phyloP scores from a whole-genome alignment of 306 rosid species.

The Rosa rugosa region DNA sequence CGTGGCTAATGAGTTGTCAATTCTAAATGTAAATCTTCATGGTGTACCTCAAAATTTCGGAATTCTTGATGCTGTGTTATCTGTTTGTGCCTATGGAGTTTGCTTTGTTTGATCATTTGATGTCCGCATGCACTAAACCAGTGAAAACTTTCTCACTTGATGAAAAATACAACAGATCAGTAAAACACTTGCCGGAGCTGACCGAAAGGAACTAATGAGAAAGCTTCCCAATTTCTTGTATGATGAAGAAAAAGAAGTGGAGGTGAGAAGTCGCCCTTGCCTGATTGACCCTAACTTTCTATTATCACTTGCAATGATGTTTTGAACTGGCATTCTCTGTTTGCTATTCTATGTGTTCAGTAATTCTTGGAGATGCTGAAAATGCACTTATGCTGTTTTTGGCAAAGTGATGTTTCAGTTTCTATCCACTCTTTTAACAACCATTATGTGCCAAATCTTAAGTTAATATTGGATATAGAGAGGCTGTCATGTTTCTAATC shows the following conservation, averaged over 20 bases:
- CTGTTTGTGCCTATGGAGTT: not conserved
- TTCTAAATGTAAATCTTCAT: not conserved
- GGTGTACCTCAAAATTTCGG: not conserved
- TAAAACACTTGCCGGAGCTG: slow-evolving; percentile 79
- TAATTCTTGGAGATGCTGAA: not conserved
- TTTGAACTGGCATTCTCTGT: not conserved
- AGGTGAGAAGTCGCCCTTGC: slow-evolving; percentile 54
- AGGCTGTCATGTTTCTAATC: not conserved
- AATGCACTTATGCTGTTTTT: slow-evolving; percentile 8
- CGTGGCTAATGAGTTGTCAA: not conserved
- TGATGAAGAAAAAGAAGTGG: slow-evolving; percentile 93
- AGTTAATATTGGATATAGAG: not conserved
- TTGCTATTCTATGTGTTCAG: not conserved
- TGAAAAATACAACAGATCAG: slow-evolving; percentile 63
- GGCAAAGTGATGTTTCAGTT: slow-evolving; percentile 9
- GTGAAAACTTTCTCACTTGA: not conserved
- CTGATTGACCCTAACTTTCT: slow-evolving; percentile 11
- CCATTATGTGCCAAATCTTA: not conserved
- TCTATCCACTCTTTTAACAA: not conserved
- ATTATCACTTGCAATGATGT: slow-evolving; percentile 18
- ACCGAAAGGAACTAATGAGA: slow-evolving; percentile 86
- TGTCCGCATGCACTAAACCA: slow-evolving; percentile 11
- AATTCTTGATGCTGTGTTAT: not conserved
- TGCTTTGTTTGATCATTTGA: slow-evolving; percentile 16
- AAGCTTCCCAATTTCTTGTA: slow-evolving; percentile 93